These are phyloP conservation scores for Cryptosporidium viatorum DNA, from an alignment of 169 alveolate genomes.

Conservation along the genomic window DNA sequence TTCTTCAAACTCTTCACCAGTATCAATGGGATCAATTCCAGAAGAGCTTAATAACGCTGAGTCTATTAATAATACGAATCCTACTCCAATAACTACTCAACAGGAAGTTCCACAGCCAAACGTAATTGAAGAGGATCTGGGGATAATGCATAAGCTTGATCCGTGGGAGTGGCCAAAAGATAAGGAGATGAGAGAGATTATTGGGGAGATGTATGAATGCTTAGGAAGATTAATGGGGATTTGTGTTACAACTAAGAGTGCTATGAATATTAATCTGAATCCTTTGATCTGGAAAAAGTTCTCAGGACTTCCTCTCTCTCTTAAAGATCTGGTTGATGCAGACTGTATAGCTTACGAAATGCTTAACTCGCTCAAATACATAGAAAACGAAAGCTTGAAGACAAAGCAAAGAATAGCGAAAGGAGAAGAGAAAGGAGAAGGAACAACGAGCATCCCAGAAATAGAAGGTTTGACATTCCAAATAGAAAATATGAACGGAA, in stretches of 20 bases:
- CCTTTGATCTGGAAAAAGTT: slow-evolving; percentile 91
- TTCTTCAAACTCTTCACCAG: slow-evolving; percentile 9
- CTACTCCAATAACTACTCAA: slow-evolving; percentile 8
- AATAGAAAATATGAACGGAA: slow-evolving; percentile 70
- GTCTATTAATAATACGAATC: slow-evolving; percentile 20
- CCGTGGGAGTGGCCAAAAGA: slow-evolving; percentile 76
- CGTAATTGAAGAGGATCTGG: background rate
- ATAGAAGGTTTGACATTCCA: slow-evolving; percentile 72
- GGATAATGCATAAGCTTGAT: slow-evolving; percentile 51
- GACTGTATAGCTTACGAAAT: slow-evolving; percentile 87
- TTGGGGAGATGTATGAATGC: slow-evolving; percentile 86
- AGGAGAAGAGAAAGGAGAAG: background rate
- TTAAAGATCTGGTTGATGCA: slow-evolving; percentile 84
- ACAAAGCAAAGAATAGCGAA: slow-evolving; percentile 68
- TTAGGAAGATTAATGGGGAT: slow-evolving; percentile 92
- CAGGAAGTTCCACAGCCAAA: slow-evolving; percentile 3
- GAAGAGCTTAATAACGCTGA: slow-evolving; percentile 10
- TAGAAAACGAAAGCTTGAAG: slow-evolving; percentile 75
- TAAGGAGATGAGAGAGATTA: slow-evolving; percentile 40
- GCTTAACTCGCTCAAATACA: slow-evolving; percentile 83
- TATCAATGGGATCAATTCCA: slow-evolving; percentile 23
- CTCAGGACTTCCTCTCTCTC: slow-evolving; percentile 77
- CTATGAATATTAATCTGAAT: slow-evolving; percentile 86
- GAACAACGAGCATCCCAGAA: slow-evolving; percentile 16
- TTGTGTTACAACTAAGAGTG: slow-evolving; percentile 88